Percentiles rank a stretch among this genome's conserved stretches.
phyloP scores from a whole-genome alignment of 2,329 filamentous ascomycete genomes.

The Fusarium torreyae region DNA sequence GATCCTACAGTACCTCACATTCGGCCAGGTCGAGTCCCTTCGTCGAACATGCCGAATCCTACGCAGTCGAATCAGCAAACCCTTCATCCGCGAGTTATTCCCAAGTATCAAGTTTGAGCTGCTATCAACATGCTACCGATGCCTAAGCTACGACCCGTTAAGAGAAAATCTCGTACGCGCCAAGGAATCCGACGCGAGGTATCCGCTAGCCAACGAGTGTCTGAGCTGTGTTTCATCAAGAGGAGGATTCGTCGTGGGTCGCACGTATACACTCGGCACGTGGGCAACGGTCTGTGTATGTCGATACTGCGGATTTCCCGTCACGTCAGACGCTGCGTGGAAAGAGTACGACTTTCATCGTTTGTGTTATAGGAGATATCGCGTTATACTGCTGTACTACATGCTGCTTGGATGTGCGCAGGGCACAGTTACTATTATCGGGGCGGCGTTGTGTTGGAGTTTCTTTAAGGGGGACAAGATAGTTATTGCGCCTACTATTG shows the following conservation, averaged over 20 bases:
- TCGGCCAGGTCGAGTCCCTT: conserved; percentile 61
- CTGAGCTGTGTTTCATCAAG: conserved; percentile 56
- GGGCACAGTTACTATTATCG: conserved; percentile 54
- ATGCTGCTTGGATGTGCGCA: conserved; percentile 59
- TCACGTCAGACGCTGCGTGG: conserved; percentile 51
- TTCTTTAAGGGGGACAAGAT: conserved; percentile 53
- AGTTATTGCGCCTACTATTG: conserved; percentile 55
- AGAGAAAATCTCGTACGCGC: conserved; percentile 55
- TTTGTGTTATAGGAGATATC: conserved; percentile 58
- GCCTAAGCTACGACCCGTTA: conserved; percentile 54
- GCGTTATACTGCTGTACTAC: conserved; percentile 56
- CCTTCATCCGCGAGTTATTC: conserved; percentile 56
- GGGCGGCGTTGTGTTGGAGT: conserved; percentile 57
- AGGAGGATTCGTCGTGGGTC: conserved; percentile 57
- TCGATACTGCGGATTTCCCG: conserved; percentile 62
- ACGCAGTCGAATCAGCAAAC: conserved; percentile 54
- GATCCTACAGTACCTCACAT: conserved; percentile 58
- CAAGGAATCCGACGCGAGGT: conserved; percentile 50
- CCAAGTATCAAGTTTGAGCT: conserved; percentile 53
- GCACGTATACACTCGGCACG: conserved; percentile 57
- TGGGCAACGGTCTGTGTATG: conserved; percentile 57
- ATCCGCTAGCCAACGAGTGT: conserved; percentile 59
- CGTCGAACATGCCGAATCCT: conserved; percentile 59
- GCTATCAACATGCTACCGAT: conserved; percentile 59
- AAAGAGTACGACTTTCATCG: conserved; percentile 60